Conservation (phyloP, 2,329 filamentous ascomycete species). For the Coccinonectria pachysandricola region DNA sequence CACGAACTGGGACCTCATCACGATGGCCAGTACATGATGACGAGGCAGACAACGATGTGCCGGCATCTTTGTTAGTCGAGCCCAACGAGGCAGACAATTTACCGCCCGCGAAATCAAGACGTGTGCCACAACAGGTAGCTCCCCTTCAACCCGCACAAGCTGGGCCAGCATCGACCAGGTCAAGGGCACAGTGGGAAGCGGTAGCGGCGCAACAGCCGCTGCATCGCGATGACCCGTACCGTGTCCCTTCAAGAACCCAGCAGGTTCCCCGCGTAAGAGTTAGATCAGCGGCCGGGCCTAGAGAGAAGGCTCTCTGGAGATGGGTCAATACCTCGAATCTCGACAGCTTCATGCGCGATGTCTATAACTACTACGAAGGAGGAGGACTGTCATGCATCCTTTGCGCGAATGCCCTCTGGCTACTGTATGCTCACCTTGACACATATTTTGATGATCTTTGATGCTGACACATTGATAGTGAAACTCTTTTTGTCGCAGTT, state of each 20-base stretch:
- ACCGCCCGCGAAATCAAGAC: slow-evolving; percentile 10
- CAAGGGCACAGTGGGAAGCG: slow-evolving; percentile 44
- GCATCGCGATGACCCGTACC: slow-evolving; percentile 29
- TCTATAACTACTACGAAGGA: slow-evolving; percentile 78
- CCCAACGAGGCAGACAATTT: slow-evolving; percentile 24
- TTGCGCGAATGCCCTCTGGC: slow-evolving; percentile 57
- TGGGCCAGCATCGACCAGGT: slow-evolving; percentile 33
- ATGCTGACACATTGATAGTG: slow-evolving; percentile 34
- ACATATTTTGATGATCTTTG: too few species aligned
- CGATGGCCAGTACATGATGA: slow-evolving; percentile 32
- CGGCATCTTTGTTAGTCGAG: slow-evolving; percentile 53
- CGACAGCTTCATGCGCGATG: slow-evolving; percentile 73
- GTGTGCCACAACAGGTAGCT: slow-evolving; percentile 6
- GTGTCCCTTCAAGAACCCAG: slow-evolving; percentile 8
- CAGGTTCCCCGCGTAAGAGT: slow-evolving; percentile 11
- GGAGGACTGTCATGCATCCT: slow-evolving; percentile 81
- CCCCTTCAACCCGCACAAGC: slow-evolving; percentile 13
- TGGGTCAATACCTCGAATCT: slow-evolving; percentile 89
- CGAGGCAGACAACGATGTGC: slow-evolving; percentile 50
- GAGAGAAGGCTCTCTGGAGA: slow-evolving; percentile 78
- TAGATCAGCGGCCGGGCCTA: slow-evolving; percentile 21
- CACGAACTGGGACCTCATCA: too few species aligned
- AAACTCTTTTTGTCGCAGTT: slow-evolving; percentile 70
- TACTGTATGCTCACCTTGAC: slow-evolving; percentile 46
- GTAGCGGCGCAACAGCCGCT: slow-evolving; percentile 41